Conservation (phyloP, 1,139 yeast species). For the Pichia sp. region DNA sequence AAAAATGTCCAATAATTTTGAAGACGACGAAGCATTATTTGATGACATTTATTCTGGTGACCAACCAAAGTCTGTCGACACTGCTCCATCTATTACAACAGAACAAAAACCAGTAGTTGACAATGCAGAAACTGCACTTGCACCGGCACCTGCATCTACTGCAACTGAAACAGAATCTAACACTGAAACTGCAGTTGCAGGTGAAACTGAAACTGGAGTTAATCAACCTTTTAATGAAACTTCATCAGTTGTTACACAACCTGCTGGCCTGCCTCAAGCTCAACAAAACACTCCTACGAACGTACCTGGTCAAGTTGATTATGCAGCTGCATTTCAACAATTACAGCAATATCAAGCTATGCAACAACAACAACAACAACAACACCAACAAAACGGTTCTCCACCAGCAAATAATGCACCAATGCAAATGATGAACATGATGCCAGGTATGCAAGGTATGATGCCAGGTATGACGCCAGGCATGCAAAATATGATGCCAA, state of each 20-base stretch:
- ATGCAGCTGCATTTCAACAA: background rate
- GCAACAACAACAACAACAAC: slow-evolving; percentile 12
- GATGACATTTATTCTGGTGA: slow-evolving; percentile 39
- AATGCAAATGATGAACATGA: slow-evolving; percentile 6
- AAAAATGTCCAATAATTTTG: slow-evolving; percentile 39
- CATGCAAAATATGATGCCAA: slow-evolving; percentile 25
- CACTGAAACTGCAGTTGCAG: background rate
- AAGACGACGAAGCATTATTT: slow-evolving; percentile 67
- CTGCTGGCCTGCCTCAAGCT: background rate
- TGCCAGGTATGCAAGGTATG: slow-evolving; percentile 29
- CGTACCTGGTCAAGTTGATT: background rate
- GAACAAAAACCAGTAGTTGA: slow-evolving; percentile 1
- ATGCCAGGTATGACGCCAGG: slow-evolving; percentile 2
- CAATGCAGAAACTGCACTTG: slow-evolving; percentile 19
- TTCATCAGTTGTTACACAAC: slow-evolving; percentile 1
- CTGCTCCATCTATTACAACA: slow-evolving; percentile 5
- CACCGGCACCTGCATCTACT: background rate
- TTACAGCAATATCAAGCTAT: slow-evolving; percentile 10
- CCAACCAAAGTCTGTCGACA: slow-evolving; percentile 6
- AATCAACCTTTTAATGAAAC: background rate
- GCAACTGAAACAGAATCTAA: background rate
- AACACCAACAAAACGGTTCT: slow-evolving; percentile 13
- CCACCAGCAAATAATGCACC: background rate
- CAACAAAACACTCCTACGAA: background rate
- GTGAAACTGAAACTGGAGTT: slow-evolving; percentile 1